phyloP scores from a whole-genome alignment of 371 early-diverging fungal genomes.

The Capillidium heterosporum region DNA sequence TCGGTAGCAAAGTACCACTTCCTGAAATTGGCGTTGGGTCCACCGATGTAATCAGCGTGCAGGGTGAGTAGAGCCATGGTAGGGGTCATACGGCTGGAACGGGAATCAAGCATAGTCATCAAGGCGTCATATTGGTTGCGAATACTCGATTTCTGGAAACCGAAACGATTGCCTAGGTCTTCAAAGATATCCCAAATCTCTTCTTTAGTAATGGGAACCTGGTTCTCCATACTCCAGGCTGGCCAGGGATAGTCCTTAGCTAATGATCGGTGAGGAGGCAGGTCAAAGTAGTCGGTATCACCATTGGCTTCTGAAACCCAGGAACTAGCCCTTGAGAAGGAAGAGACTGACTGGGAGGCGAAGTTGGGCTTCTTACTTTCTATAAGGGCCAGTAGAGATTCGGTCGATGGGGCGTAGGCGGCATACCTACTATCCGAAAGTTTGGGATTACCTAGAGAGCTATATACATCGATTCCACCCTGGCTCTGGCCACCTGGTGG shows the following conservation, averaged over 20 bases:
- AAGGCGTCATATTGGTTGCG: conserved; percentile 56
- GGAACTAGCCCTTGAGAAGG: conserved; percentile 22
- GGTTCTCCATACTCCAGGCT: conserved; percentile 37
- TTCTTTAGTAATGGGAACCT: conserved; percentile 36
- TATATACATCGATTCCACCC: conserved; percentile 31
- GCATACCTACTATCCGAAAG: conserved; percentile 40
- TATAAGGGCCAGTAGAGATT: conserved; percentile 46
- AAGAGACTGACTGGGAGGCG: not conserved
- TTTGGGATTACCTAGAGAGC: conserved; percentile 31
- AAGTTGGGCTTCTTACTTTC: conserved; percentile 36
- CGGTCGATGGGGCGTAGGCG: conserved; percentile 50
- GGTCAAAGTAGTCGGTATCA: not conserved
- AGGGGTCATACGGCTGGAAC: conserved; percentile 59
- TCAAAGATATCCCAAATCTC: conserved; percentile 45
- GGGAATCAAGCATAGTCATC: conserved; percentile 67
- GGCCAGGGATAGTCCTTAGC: conserved; percentile 30
- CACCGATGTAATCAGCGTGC: conserved; percentile 76
- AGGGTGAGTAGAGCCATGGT: conserved; percentile 52
- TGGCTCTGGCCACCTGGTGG: not conserved
- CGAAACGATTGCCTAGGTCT: conserved; percentile 39
- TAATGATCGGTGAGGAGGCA: not conserved
- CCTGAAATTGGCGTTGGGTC: conserved; percentile 65
- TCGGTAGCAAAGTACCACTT: conserved; percentile 75
- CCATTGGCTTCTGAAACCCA: not conserved
- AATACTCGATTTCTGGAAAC: conserved; percentile 65